These are phyloP conservation scores for Calonectria honghensis DNA, from an alignment of 2,329 filamentous ascomycete genomes.

Conservation along the genomic window DNA sequence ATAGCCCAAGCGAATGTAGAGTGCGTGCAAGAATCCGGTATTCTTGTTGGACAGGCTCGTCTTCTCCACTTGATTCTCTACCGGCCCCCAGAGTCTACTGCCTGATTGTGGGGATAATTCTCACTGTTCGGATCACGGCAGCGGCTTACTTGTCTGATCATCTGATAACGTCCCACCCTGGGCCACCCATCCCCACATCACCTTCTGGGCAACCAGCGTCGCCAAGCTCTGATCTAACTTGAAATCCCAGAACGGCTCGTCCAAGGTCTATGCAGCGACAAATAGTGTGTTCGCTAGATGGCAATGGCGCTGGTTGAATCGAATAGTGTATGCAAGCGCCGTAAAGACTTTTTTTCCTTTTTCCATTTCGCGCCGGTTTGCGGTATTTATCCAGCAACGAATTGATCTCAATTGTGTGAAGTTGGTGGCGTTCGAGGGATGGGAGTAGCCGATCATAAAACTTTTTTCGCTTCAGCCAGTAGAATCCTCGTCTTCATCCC, in stretches of 20 bases:
- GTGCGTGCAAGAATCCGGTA: not conserved
- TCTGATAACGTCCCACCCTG: not conserved
- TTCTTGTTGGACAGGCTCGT: too few relatives aligned
- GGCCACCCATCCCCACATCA: not conserved
- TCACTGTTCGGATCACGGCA: constrained; percentile 9
- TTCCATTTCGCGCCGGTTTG: not conserved
- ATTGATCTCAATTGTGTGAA: not conserved
- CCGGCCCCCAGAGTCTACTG: too few relatives aligned
- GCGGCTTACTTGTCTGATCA: not conserved
- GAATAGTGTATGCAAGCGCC: not conserved
- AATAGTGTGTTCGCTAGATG: not conserved
- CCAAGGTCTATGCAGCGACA: too few relatives aligned
- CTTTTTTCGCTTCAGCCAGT: not conserved
- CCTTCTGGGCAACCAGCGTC: not conserved
- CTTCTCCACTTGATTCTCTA: not conserved
- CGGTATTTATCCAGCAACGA: not conserved
- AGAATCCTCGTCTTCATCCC: not conserved
- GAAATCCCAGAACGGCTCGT: not conserved
- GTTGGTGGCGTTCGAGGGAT: not conserved
- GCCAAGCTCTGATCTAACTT: not conserved
- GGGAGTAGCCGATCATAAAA: not conserved
- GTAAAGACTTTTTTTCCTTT: not conserved
- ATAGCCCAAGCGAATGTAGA: not conserved
- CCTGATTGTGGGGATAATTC: constrained; percentile 5
- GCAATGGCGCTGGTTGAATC: not conserved